phyloP scores from a whole-genome alignment of 2,329 filamentous ascomycete species.

The Claviceps cyperi region DNA sequence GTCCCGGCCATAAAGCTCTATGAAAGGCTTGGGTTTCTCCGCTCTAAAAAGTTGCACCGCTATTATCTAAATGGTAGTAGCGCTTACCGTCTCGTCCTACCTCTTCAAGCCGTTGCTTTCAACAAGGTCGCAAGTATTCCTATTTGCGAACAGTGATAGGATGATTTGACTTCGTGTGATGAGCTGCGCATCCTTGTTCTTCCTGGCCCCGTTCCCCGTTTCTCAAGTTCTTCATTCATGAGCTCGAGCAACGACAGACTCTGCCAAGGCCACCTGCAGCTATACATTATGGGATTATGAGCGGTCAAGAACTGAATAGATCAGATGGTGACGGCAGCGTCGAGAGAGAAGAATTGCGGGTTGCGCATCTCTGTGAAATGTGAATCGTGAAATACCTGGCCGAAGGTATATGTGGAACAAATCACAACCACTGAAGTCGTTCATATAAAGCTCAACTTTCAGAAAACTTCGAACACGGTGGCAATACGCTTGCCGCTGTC shows the following conservation, averaged over 20 bases:
- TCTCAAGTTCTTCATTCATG: not conserved
- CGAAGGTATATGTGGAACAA: not conserved
- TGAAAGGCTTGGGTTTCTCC: conserved; percentile 78
- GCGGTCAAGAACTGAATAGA: not conserved
- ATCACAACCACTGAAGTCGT: not conserved
- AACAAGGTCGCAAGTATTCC: conserved; percentile 24
- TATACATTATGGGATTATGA: not conserved
- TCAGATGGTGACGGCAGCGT: conserved; percentile 4
- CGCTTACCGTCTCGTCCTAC: conserved; percentile 75
- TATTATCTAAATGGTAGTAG: conserved; percentile 97
- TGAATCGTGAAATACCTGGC: not conserved
- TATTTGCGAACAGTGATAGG: conserved; percentile 15
- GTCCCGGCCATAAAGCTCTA: conserved; percentile 81
- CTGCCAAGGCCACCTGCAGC: not conserved
- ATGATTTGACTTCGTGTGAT: not conserved
- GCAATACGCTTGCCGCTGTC: not conserved
- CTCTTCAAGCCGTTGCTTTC: conserved; percentile 45
- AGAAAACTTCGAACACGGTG: not conserved
- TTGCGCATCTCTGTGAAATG: not conserved
- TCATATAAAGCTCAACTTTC: not conserved
- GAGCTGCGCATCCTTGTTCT: not conserved
- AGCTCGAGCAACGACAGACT: not conserved
- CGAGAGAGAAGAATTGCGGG: not conserved
- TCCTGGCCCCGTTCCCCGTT: not conserved
- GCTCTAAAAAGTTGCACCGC: conserved; percentile 82